Conservation (phyloP, 805 yeast genomes). For the Yamadazyma nakazawae region DNA sequence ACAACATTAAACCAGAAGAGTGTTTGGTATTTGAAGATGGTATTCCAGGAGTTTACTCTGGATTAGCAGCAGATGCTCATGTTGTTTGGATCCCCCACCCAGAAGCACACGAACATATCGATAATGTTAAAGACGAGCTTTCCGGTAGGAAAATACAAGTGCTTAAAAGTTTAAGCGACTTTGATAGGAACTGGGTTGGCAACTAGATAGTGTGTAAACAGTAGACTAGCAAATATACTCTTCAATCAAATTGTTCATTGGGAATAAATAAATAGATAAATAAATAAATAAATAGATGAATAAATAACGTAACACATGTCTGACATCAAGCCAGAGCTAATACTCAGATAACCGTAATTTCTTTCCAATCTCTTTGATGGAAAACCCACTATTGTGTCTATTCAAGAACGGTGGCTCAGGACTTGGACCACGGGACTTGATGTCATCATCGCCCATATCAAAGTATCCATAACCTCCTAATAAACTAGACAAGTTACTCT, state of each 20-base stretch:
- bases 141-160: conserved; percentile 47
- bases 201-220: conserved; percentile 3
- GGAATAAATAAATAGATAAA: conserved; percentile 11
- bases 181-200: conserved; percentile 20
- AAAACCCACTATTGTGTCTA: conserved; percentile 36
- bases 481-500: conserved; percentile 28
- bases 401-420: conserved; percentile 52
- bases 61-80: conserved; percentile 73
- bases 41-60: conserved; percentile 84
- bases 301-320: conserved; percentile 5
- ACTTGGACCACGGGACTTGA: conserved; percentile 53
- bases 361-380: conserved; percentile 58
- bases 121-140: conserved; percentile 34
- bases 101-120: conserved; percentile 46
- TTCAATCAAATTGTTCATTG: not conserved
- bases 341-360: conserved; percentile 64
- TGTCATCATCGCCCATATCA: conserved; percentile 53
- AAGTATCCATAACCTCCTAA: conserved; percentile 62
- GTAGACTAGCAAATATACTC: conserved; percentile 7
- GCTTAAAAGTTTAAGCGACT: conserved; percentile 50
- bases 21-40: conserved; percentile 95
- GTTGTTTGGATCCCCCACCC: conserved; percentile 96
- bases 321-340: conserved; percentile 20
- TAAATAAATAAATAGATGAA: conserved; percentile 9
- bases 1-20: conserved; percentile 63